Base-by-base conservation (phyloP, 495 filamentous ascomycete species). In the Lasiosphaeria miniovina region DNA sequence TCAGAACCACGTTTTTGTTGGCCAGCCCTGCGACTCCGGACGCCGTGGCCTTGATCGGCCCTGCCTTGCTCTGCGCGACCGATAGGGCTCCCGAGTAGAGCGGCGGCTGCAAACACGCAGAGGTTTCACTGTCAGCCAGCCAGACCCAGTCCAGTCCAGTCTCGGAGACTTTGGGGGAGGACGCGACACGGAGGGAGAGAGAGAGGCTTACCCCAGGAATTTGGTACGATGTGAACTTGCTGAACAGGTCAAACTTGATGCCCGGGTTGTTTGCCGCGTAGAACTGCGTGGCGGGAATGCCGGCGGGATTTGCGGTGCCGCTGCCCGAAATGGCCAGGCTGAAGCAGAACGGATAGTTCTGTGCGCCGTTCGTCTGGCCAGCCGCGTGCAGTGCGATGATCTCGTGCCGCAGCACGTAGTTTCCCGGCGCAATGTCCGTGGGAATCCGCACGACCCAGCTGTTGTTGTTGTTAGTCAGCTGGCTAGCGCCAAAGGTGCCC, bases 351-450 rank as follows among this genome's bases (percentile, higher is more conserved):
- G 89, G 89, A 70, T 93, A 93, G 75, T 85, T 86, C 78, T 93
- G 90, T 4, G 89, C 88, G 45, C 88, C 88, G 67, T 86, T 77
- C 15, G 63, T 55, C n/a, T 78, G 65, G 35, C 70, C 78, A 14
- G 86, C 87, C n/a, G 77, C 77, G 78, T 93, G 88, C 10, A 93
- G 84, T n/a, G 85, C 89, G 58, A 92, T 90, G 67, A 92, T 87
- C 73, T 94, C 90, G 70, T 91, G 86, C 41, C 90, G 87, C 41
- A 94, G 76, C 59, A 94, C 85, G 63, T 91, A 94, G 77, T 86
- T 84, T 40, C 89, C 89, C 9, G 86, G 70, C 8, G 77, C 80
- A 55, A 92, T 82, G 68, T 71, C 71, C 50, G 74, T 63, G 24
- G 90, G 89, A 64, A 93, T 88, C 50, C 82, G 84, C 56, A 90